Evolutionary conservation across 1,284 basidiomycete genomes (phyloP).

Genomic region (Naganishia cerealis): DNA sequence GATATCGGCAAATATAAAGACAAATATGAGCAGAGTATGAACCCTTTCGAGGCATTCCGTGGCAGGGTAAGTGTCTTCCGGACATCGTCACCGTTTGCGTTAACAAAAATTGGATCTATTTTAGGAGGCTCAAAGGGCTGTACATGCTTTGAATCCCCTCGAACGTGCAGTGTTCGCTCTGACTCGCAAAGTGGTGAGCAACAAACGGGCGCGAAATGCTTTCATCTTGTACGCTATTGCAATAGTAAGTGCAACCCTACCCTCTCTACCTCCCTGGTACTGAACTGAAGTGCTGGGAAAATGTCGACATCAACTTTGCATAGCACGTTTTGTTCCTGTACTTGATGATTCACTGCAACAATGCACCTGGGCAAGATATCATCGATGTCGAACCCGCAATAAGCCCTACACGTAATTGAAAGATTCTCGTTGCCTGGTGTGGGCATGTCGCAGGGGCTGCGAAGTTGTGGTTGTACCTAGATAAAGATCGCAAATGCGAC

Average conservation of each 20-base stretch:
- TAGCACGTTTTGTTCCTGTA: slow-evolving; percentile 11
- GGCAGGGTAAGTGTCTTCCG: slow-evolving; percentile 69
- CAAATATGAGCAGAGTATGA: slow-evolving; percentile 92
- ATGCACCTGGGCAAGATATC: too few species aligned
- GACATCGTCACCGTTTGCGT: not conserved
- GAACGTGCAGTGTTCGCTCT: slow-evolving; percentile 83
- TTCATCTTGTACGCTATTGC: slow-evolving; percentile 52
- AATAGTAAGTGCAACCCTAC: slow-evolving; percentile 42
- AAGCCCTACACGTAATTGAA: too few species aligned
- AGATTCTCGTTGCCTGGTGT: too few species aligned
- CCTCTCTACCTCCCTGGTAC: not conserved
- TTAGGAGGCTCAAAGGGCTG: slow-evolving; percentile 87
- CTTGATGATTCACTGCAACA: not conserved
- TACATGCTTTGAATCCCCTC: slow-evolving; percentile 85
- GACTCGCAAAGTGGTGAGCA: slow-evolving; percentile 81
- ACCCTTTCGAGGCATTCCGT: slow-evolving; percentile 95
- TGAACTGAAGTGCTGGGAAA: not conserved
- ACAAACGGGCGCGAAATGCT: slow-evolving; percentile 68
- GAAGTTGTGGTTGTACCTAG: too few species aligned
- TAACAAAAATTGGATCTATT: not conserved
- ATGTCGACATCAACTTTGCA: not conserved
- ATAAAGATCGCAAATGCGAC: too few species aligned
- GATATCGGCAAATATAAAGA: slow-evolving; percentile 85
- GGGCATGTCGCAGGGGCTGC: too few species aligned
- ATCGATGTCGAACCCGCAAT: too few species aligned